Base-by-base conservation (phyloP, 2,329 filamentous ascomycete genomes). In the Huntiella moniliformis region DNA sequence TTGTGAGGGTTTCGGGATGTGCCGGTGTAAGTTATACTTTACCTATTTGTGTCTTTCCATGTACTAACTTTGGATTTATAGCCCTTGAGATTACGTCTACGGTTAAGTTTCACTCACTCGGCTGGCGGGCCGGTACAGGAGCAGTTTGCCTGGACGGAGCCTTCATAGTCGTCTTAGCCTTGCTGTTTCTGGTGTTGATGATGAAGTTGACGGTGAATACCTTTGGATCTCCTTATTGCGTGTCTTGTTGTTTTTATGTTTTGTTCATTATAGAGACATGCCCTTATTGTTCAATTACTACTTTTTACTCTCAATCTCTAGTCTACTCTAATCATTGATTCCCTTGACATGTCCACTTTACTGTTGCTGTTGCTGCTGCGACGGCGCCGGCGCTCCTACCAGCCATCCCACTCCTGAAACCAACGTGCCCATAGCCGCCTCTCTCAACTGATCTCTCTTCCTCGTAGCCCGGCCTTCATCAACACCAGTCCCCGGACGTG, bases 81-180 rank as follows among this genome's bases (percentile, higher is more conserved):
- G 91, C 71, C 81, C 53, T 73, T 98, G 52, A 77, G 88, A 51
- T 67, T 98, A 55, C 78, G 91, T 57, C 67, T 98, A 56, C 86
- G 86, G 63, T 74, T 98, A 56, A 77, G 74, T 48, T 96, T 86
- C 60, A 67, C 73, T 32, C 81, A 82, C 60, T 75, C 80, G 48
- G 72, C 74, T 48, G 74, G 68, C 17, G 77, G 77, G 44, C 72
- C 79, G 51, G 70, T 92, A 13, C 80, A 81, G 58, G 91, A 98
- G 57, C 87, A 96, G 63, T 86, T 96, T 49, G 92, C 95, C 65
- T 98, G 91, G 91, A 79, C 82, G 28, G 91, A 98, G 63, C 79
- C 85, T 46, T 68, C 63, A 57, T 41, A 32, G 31, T 12, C 32
- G 39, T 34, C 11, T 16, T 39, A 34, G 22, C 10, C 22, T 28